Conservation (phyloP, 305 asterid genomes). For the Plantago lanceolata region DNA sequence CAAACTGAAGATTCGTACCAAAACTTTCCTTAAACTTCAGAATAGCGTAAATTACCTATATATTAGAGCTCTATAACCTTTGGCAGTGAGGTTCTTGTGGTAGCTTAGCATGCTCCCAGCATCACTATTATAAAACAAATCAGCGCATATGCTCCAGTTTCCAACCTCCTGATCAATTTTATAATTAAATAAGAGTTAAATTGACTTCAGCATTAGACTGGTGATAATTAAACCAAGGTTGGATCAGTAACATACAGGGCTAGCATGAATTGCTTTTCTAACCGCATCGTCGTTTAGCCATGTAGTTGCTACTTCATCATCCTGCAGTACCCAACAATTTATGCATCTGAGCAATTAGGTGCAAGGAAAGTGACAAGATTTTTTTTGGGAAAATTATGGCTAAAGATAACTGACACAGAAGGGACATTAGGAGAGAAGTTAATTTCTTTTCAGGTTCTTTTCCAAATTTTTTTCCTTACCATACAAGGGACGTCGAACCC, state of each 20-base stretch:
- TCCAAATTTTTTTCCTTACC: constrained; percentile 23
- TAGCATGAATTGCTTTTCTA: constrained; percentile 48
- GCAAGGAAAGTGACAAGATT: too few relatives aligned
- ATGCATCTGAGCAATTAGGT: too few relatives aligned
- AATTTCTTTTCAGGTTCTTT: too few relatives aligned
- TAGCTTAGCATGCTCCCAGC: constrained; percentile 55
- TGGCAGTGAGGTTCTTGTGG: constrained; percentile 43
- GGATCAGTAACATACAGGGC: constrained; percentile 30
- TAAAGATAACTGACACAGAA: too few relatives aligned
- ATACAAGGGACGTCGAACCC: constrained; percentile 33
- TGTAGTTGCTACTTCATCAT: constrained; percentile 41
- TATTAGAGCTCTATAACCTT: constrained; percentile 50
- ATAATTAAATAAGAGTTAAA: background rate
- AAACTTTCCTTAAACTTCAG: too few relatives aligned
- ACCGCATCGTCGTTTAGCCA: constrained; percentile 53
- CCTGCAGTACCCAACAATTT: constrained; percentile 25
- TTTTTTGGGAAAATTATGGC: too few relatives aligned
- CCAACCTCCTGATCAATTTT: constrained; percentile 36
- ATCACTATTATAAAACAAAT: constrained; percentile 28
- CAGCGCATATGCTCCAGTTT: constrained; percentile 42
- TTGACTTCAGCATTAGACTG: background rate
- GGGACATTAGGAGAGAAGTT: too few relatives aligned
- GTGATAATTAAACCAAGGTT: background rate
- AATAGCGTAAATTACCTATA: constrained; percentile 33
- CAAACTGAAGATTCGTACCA: too few relatives aligned